These are phyloP conservation scores for Phytopythium litorale DNA, from an alignment of 352 stramenopile genomes.

Conservation along the genomic window DNA sequence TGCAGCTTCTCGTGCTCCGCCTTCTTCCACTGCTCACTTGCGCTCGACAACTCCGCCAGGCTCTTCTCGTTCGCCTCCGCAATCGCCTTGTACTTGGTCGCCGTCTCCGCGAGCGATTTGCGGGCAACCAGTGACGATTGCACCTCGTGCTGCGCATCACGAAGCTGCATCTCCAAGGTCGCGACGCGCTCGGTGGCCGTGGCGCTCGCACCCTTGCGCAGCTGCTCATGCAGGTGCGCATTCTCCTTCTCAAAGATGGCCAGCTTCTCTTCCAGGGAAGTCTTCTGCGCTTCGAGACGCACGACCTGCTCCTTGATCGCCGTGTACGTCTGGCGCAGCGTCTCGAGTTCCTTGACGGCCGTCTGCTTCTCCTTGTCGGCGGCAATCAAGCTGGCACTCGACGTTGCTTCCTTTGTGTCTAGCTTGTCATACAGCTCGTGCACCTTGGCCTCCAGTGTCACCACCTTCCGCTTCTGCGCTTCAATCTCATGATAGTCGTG, in stretches of 20 bases:
- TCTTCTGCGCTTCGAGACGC: conserved; percentile 53
- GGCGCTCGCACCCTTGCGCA: conserved; percentile 59
- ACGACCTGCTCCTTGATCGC: conserved; percentile 38
- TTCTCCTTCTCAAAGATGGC: conserved; percentile 58
- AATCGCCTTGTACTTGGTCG: conserved; percentile 72
- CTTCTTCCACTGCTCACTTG: conserved; percentile 62
- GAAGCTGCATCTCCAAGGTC: conserved; percentile 54
- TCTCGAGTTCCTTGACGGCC: conserved; percentile 30
- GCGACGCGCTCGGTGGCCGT: conserved; percentile 59
- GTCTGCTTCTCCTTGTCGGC: conserved; percentile 59
- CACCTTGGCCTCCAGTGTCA: conserved; percentile 45
- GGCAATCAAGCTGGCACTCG: conserved; percentile 35
- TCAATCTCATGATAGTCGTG: conserved; percentile 47
- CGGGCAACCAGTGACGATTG: conserved; percentile 50
- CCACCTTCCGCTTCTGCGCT: conserved; percentile 41
- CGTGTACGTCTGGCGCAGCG: conserved; percentile 31
- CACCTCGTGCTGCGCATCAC: conserved; percentile 52
- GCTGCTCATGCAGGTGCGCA: conserved; percentile 42
- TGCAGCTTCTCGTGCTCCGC: conserved; percentile 46
- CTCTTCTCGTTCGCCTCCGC: conserved; percentile 75
- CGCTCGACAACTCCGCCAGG: conserved; percentile 50
- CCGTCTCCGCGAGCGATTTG: conserved; percentile 58
- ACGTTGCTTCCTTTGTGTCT: conserved; percentile 52
- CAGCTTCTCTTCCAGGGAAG: conserved; percentile 33
- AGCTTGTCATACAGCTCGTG: conserved; percentile 60